Conservation (phyloP, 352 stramenopile genomes). For the Thraustochytrium striatum region DNA sequence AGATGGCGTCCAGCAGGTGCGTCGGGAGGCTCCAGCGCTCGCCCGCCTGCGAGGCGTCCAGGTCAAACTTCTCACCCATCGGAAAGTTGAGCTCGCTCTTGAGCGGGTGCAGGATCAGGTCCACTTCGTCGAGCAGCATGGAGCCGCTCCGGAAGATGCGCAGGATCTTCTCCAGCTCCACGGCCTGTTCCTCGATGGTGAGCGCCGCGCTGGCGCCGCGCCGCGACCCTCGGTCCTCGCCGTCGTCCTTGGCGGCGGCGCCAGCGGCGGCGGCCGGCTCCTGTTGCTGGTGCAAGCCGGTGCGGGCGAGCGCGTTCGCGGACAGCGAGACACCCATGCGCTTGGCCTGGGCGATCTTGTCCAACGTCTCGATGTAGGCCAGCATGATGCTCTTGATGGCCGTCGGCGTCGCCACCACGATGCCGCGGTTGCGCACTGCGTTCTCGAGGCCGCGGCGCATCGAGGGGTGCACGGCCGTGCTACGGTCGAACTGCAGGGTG, state of each 20-base stretch:
- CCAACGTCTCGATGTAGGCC: conserved; percentile 89
- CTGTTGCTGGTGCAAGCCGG: background rate
- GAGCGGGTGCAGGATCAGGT: conserved; percentile 78
- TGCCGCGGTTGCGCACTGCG: conserved; percentile 78
- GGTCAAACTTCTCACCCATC: conserved; percentile 81
- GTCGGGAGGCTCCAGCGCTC: conserved; percentile 82
- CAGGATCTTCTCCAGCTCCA: conserved; percentile 72
- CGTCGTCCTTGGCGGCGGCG: background rate
- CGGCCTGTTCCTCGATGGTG: conserved; percentile 55
- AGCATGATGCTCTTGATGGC: conserved; percentile 99
- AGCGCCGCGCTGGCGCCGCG: background rate
- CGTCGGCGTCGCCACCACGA: conserved; percentile 96
- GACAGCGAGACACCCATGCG: background rate
- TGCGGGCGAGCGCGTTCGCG: background rate
- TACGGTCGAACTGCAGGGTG: conserved; percentile 96
- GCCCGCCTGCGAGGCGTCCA: conserved; percentile 68
- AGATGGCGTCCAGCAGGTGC: conserved; percentile 74
- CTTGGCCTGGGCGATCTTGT: conserved; percentile 36
- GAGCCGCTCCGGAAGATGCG: conserved; percentile 72
- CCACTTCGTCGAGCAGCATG: conserved; percentile 84
- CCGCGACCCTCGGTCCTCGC: background rate
- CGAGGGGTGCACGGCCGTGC: conserved; percentile 68
- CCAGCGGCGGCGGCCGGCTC: background rate
- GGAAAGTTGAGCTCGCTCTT: conserved; percentile 84
- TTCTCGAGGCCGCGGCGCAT: conserved; percentile 73